Percentiles rank a stretch among this genome's conserved stretches.
Evolutionary conservation across 768 basidiomycete species (phyloP).

Genomic region (Zangia roseola): DNA sequence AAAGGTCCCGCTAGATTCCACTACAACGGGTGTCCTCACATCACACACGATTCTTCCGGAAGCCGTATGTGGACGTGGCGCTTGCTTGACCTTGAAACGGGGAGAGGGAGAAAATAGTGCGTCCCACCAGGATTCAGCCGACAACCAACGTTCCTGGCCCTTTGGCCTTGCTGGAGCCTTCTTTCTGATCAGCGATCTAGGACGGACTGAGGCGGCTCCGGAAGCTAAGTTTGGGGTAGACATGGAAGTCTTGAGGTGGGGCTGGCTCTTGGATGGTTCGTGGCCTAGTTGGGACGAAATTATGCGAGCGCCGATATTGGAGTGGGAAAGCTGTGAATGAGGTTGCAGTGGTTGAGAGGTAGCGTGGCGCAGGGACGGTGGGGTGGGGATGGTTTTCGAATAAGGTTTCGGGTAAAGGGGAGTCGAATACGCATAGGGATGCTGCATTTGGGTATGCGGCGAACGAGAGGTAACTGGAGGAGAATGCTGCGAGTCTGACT

Average conservation of each 20-base stretch:
- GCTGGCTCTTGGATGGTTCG: neutral
- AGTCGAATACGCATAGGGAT: constrained; percentile 54
- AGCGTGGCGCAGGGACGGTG: constrained; percentile 18
- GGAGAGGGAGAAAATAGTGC: constrained; percentile 76
- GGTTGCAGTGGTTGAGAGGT: constrained; percentile 24
- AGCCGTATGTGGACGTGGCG: constrained; percentile 12
- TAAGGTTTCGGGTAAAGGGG: constrained; percentile 11
- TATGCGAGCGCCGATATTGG: neutral
- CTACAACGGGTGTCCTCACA: constrained; percentile 43
- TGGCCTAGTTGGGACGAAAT: constrained; percentile 5
- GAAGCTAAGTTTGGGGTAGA: constrained; percentile 66
- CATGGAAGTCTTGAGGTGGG: constrained; percentile 48
- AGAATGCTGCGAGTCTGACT: constrained; percentile 16
- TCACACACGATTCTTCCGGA: constrained; percentile 41
- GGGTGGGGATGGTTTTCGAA: neutral
- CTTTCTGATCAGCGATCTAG: constrained; percentile 18
- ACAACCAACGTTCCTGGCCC: constrained; percentile 63
- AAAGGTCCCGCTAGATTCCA: neutral
- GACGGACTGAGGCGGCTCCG: constrained; percentile 3
- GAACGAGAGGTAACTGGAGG: constrained; percentile 14
- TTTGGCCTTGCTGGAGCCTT: constrained; percentile 32
- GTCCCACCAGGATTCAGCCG: constrained; percentile 81
- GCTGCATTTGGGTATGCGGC: constrained; percentile 32
- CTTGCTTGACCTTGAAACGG: constrained; percentile 54
- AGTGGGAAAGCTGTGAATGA: constrained; percentile 9